These are phyloP conservation scores for Malassezia yamatoensis DNA, from an alignment of 1,284 basidiomycete genomes.

Conservation along the genomic window DNA sequence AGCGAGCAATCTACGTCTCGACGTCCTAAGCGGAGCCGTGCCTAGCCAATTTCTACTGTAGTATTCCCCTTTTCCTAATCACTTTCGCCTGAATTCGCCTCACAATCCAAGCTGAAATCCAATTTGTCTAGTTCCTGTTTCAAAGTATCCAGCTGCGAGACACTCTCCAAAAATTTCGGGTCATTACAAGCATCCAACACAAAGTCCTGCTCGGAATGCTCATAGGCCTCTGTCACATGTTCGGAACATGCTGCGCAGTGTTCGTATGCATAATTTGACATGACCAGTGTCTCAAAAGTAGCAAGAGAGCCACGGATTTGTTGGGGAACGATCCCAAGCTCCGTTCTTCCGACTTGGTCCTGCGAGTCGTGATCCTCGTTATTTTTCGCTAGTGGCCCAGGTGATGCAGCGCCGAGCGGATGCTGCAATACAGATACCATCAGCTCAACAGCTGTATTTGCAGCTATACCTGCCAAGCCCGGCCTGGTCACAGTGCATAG, in stretches of 20 bases:
- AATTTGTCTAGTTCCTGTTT: slow-evolving; percentile 31
- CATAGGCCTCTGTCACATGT: slow-evolving; percentile 43
- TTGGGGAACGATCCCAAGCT: slow-evolving; percentile 52
- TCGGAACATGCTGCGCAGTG: slow-evolving; percentile 71
- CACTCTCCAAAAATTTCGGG: slow-evolving; percentile 65
- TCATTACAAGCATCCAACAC: slow-evolving; percentile 67
- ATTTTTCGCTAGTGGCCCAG: neutral
- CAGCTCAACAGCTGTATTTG: slow-evolving; percentile 81
- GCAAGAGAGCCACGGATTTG: slow-evolving; percentile 81
- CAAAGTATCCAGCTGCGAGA: slow-evolving; percentile 72
- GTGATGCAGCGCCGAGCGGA: slow-evolving; percentile 24
- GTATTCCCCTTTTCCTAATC: slow-evolving; percentile 5
- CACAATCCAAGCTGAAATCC: slow-evolving; percentile 26
- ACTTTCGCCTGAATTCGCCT: too few relatives aligned
- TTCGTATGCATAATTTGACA: slow-evolving; percentile 76
- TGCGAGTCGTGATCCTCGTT: neutral
- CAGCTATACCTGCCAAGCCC: slow-evolving; percentile 81
- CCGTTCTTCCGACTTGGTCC: neutral
- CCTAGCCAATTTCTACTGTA: neutral
- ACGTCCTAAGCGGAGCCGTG: slow-evolving; percentile 7
- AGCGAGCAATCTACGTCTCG: neutral
- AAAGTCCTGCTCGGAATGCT: slow-evolving; percentile 65
- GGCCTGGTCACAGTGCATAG: slow-evolving; percentile 99
- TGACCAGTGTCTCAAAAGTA: slow-evolving; percentile 70
- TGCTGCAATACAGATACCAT: slow-evolving; percentile 82